Conservation (phyloP, 78 protist genomes). For the Dictyostelium citrinum region DNA sequence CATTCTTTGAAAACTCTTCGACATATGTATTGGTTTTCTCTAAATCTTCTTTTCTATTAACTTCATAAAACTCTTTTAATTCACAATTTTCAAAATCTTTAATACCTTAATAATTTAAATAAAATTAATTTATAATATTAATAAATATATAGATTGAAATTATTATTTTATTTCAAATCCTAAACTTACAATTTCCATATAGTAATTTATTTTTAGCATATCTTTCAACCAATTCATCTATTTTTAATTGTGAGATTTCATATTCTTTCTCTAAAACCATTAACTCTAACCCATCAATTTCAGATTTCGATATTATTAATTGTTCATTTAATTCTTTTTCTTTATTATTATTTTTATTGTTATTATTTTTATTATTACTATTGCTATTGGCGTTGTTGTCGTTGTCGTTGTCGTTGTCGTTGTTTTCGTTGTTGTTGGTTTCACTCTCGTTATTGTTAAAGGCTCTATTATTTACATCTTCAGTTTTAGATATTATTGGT, state of each 20-base stretch:
- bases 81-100: background rate
- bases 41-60: background rate
- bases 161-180: too few species aligned
- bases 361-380: background rate
- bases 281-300: background rate
- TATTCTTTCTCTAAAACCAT: background rate
- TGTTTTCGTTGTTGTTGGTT: background rate
- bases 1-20: background rate
- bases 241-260: background rate
- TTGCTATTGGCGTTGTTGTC: background rate
- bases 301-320: background rate
- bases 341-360: background rate
- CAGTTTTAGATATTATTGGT: background rate
- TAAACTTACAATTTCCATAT: background rate
- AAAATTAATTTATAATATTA: background rate
- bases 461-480: background rate
- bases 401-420: background rate
- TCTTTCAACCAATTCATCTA: background rate
- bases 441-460: background rate
- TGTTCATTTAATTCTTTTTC: background rate
- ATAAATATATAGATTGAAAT: background rate
- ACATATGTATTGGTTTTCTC: background rate
- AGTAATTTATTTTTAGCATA: background rate
- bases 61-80: background rate
- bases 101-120: background rate